phyloP scores from a whole-genome alignment of 352 stramenopile genomes.

The Phytophthora colocasiae region DNA sequence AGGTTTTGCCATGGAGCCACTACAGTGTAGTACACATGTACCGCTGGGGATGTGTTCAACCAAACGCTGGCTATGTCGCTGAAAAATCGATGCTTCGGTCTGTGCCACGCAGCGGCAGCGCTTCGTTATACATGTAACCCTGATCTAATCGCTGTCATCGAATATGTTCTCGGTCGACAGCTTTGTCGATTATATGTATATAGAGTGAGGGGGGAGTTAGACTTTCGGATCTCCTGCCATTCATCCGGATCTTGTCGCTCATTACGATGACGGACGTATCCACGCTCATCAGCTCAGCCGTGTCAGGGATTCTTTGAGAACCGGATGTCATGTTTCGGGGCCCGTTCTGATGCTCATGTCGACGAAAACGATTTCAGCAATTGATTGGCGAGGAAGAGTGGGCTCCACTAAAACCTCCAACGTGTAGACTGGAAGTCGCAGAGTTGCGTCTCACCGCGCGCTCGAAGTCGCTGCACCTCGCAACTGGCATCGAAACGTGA shows the following conservation, averaged over 20 bases:
- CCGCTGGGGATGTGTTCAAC: conserved; percentile 14
- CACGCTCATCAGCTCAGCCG: conserved; percentile 10
- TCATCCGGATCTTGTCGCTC: not conserved
- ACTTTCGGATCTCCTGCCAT: not conserved
- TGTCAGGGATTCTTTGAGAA: conserved; percentile 10
- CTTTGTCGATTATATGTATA: too few relatives aligned
- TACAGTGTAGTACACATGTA: too few relatives aligned
- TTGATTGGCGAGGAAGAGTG: conserved; percentile 25
- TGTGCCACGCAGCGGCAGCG: conserved; percentile 1
- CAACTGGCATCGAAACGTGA: conserved; percentile 1
- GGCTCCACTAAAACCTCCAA: not conserved
- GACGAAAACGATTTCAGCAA: conserved; percentile 22
- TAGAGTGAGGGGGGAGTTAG: too few relatives aligned
- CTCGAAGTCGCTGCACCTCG: not conserved
- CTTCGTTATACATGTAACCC: not conserved
- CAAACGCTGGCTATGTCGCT: too few relatives aligned
- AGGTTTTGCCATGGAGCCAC: conserved; percentile 17
- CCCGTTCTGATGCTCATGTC: not conserved
- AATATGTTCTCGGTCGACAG: not conserved
- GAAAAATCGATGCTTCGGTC: too few relatives aligned
- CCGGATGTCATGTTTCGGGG: conserved; percentile 3
- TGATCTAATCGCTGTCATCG: conserved; percentile 1
- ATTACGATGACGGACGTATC: not conserved
- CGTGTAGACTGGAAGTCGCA: not conserved
- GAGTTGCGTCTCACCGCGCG: not conserved